Base-by-base conservation (phyloP, 805 yeast genomes). In the Metschnikowia bowlesiae region DNA sequence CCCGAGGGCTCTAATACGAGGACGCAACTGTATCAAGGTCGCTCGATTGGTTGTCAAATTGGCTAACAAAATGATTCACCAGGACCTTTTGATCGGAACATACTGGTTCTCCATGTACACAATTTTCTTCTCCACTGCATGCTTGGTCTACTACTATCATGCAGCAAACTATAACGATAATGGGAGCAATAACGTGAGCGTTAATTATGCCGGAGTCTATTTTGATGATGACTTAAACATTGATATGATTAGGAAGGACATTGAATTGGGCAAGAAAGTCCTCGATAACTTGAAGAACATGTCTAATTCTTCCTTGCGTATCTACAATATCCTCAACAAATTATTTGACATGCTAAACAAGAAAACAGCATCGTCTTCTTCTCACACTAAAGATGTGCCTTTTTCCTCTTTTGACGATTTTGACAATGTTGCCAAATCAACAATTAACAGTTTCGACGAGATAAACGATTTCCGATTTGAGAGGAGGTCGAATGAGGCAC, bases 81-180 rank as follows among this genome's bases (percentile, higher is more conserved):
- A 83, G 54, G 76, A 84, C 51, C 74, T 88, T 65, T 70, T 90
- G 37, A 81, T 84, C 55, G 96, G 96, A 0, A 87, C 94, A 2
- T 91, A 90, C 62, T 89, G 96, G 96, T 90, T 89, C 62, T 83
- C 94, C 6, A 86, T 87, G 62, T 90, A 90, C 65, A 88, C 96
- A 0, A 85, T 90, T 5, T 90, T 89, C 64, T 89, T 88, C 68
- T 84, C 95, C 2, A 89, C 89, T 52, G 95, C 96, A 0, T 87
- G 96, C 61, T 73, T 89, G 58, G 86, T 88, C 14, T 88, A 85
- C 61, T 89, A 89, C 63, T 85, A 81, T 50, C 92, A 87, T 65
- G 73, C 69, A 63, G 76, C 76, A 9, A 66, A 67, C 49, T 66
- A 67, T 54, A 57, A 56, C 47, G 67, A 66, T 14, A 54, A 59